A percentile compares a stretch with the other conserved stretches of the same genome.
phyloP scores from a whole-genome alignment of 2,329 filamentous ascomycete genomes.

The Aspergillus sp. region DNA sequence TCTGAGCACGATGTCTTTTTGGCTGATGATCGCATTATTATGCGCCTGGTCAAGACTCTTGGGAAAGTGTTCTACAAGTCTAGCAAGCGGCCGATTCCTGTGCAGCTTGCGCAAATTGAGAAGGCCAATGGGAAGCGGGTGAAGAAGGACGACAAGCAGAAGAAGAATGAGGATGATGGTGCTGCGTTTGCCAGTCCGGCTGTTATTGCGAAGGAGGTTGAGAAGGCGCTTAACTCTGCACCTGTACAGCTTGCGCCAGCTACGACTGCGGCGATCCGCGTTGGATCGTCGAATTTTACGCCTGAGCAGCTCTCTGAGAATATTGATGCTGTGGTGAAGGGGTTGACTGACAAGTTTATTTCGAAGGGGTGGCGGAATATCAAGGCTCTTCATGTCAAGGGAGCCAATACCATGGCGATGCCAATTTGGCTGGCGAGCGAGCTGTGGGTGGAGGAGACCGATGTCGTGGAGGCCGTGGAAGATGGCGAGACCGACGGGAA shows the following conservation, averaged over 20 bases:
- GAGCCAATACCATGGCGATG: constrained; percentile 79
- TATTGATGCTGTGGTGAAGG: constrained; percentile 67
- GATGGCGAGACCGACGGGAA: constrained; percentile 36
- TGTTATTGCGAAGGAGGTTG: constrained; percentile 76
- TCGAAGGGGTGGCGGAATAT: constrained; percentile 87
- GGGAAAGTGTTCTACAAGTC: constrained; percentile 95
- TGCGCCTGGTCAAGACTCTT: constrained; percentile 70
- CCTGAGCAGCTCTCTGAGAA: constrained; percentile 79
- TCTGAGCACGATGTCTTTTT: constrained; percentile 91
- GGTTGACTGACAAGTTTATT: constrained; percentile 75
- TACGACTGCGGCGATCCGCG: constrained; percentile 75
- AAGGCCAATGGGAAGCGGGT: constrained; percentile 61
- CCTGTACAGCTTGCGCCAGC: constrained; percentile 77
- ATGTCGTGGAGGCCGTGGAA: constrained; percentile 60
- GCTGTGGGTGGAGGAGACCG: constrained; percentile 78
- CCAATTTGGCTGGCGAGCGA: constrained; percentile 95
- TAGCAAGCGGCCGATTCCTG: constrained; percentile 81
- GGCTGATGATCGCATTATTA: constrained; percentile 80
- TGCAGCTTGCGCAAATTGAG: constrained; percentile 66
- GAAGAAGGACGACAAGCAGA: constrained; percentile 56
- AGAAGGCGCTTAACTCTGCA: constrained; percentile 72
- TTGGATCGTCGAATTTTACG: constrained; percentile 74
- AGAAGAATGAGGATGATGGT: constrained; percentile 43
- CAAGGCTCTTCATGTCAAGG: constrained; percentile 84
- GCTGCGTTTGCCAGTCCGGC: constrained; percentile 57